Percentiles rank a stretch among this genome's conserved stretches.
Conservation (phyloP, 164 flowering plant species). For the Brasenia schreberi region DNA sequence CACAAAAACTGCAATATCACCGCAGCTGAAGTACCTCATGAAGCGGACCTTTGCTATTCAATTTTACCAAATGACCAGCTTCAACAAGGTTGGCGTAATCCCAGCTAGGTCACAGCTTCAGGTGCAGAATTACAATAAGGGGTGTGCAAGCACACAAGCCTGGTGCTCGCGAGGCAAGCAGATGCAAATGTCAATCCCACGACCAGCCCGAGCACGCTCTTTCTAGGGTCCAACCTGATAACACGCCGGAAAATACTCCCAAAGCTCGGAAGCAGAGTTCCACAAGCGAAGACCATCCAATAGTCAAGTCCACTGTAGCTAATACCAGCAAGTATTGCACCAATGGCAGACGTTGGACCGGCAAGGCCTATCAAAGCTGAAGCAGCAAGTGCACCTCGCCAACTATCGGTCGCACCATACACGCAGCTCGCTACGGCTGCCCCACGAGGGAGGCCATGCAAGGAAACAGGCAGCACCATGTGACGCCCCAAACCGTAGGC, state of each 20-base stretch:
- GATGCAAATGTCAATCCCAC: slow-evolving; percentile 55
- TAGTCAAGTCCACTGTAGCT: slow-evolving; percentile 81
- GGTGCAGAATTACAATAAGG: slow-evolving; percentile 96
- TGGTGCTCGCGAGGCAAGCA: slow-evolving; percentile 58
- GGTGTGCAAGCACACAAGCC: slow-evolving; percentile 82
- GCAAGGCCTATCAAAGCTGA: slow-evolving; percentile 71
- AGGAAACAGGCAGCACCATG: slow-evolving; percentile 83
- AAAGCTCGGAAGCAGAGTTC: slow-evolving; percentile 64
- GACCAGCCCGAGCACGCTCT: slow-evolving; percentile 42
- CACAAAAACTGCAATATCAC: too few relatives aligned
- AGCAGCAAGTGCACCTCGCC: slow-evolving; percentile 69
- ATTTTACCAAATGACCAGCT: neutral
- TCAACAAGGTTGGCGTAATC: neutral
- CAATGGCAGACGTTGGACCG: slow-evolving; percentile 76
- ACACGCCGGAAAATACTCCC: slow-evolving; percentile 43
- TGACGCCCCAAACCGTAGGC: slow-evolving; percentile 87
- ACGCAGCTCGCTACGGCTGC: slow-evolving; percentile 97
- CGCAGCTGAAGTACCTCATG: too few relatives aligned
- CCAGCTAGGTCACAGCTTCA: slow-evolving; percentile 63
- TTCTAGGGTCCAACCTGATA: slow-evolving; percentile 33
- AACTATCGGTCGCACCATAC: slow-evolving; percentile 80
- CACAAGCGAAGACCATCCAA: slow-evolving; percentile 89
- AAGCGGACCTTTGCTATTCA: neutral
- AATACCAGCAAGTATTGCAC: slow-evolving; percentile 79
- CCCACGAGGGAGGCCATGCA: slow-evolving; percentile 93